phyloP scores from a whole-genome alignment of 2,329 filamentous ascomycete genomes.

The Xylaria sp. region DNA sequence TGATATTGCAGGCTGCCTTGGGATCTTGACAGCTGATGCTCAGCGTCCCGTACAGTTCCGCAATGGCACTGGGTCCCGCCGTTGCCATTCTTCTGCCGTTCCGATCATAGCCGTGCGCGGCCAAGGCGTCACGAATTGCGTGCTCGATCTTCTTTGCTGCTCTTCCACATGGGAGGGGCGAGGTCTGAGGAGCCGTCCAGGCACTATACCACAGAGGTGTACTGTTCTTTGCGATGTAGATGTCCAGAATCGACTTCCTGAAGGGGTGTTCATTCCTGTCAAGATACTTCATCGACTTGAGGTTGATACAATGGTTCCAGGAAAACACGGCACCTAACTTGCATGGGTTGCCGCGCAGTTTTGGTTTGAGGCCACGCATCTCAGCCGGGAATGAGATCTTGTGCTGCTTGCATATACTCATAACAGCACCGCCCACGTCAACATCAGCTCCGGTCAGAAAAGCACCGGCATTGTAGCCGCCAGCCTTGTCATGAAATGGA shows the following conservation, averaged over 20 bases:
- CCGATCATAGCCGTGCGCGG: slow-evolving; percentile 31
- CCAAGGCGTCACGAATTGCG: slow-evolving; percentile 34
- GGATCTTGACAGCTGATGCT: slow-evolving; percentile 17
- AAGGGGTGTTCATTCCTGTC: slow-evolving; percentile 33
- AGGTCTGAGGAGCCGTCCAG: not conserved
- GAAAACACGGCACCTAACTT: slow-evolving; percentile 13
- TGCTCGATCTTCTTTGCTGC: slow-evolving; percentile 27
- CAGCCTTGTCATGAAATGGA: not conserved
- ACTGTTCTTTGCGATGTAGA: slow-evolving; percentile 34
- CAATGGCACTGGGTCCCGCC: slow-evolving; percentile 10
- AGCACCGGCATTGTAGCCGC: not conserved
- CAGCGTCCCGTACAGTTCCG: slow-evolving; percentile 32
- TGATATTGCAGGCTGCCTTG: slow-evolving; percentile 25
- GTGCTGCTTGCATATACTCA: slow-evolving; percentile 44
- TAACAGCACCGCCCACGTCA: slow-evolving; percentile 22
- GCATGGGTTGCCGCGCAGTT: slow-evolving; percentile 16
- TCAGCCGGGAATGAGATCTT: slow-evolving; percentile 38
- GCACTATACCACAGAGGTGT: slow-evolving; percentile 32
- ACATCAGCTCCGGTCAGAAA: slow-evolving; percentile 7
- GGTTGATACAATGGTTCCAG: slow-evolving; percentile 33
- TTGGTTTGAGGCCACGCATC: slow-evolving; percentile 12
- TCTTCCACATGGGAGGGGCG: slow-evolving; percentile 20
- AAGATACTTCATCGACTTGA: slow-evolving; percentile 33
- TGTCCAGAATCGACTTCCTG: slow-evolving; percentile 32
- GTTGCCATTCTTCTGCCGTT: slow-evolving; percentile 24